Evolutionary conservation across 139 green algal genomes (phyloP).

Genomic region (Marvania coccoides): DNA sequence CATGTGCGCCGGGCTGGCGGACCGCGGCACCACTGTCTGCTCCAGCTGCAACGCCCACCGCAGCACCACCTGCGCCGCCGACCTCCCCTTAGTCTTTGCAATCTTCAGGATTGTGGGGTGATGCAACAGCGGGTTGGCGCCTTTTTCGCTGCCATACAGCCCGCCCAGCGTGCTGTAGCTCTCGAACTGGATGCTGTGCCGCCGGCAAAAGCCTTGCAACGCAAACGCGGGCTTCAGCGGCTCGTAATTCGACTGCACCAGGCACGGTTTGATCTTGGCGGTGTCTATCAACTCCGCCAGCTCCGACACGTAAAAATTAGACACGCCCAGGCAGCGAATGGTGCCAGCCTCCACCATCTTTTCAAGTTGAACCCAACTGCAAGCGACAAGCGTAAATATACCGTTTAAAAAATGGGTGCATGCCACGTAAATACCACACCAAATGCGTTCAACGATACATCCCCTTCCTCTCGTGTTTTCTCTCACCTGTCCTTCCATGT

Average conservation of each 20-base stretch:
- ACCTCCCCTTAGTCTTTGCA: slow-evolving; percentile 2
- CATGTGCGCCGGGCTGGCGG: slow-evolving; percentile 31
- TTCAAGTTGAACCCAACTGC: slow-evolving; percentile 53
- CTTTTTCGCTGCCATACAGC: slow-evolving; percentile 27
- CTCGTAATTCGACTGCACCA: slow-evolving; percentile 55
- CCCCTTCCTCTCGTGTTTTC: too few species aligned
- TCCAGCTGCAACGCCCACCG: slow-evolving; percentile 61
- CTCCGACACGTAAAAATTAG: slow-evolving; percentile 67
- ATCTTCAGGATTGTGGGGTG: slow-evolving; percentile 23
- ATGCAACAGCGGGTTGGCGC: slow-evolving; percentile 49
- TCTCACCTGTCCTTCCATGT: slow-evolving; percentile 52
- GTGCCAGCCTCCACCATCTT: slow-evolving; percentile 30
- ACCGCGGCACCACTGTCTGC: slow-evolving; percentile 35
- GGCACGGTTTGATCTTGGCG: slow-evolving; percentile 44
- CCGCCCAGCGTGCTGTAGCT: slow-evolving; percentile 66
- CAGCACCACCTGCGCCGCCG: slow-evolving; percentile 49
- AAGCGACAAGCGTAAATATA: neutral
- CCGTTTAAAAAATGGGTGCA: neutral
- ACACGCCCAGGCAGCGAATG: slow-evolving; percentile 62
- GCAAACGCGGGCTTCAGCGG: slow-evolving; percentile 7
- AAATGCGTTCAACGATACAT: neutral
- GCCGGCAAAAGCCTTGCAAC: slow-evolving; percentile 37
- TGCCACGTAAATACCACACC: neutral
- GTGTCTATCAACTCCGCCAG: slow-evolving; percentile 49
- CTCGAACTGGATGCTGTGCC: slow-evolving; percentile 46